phyloP scores from a whole-genome alignment of 164 flowering plant genomes.

The Vitis labrusca region DNA sequence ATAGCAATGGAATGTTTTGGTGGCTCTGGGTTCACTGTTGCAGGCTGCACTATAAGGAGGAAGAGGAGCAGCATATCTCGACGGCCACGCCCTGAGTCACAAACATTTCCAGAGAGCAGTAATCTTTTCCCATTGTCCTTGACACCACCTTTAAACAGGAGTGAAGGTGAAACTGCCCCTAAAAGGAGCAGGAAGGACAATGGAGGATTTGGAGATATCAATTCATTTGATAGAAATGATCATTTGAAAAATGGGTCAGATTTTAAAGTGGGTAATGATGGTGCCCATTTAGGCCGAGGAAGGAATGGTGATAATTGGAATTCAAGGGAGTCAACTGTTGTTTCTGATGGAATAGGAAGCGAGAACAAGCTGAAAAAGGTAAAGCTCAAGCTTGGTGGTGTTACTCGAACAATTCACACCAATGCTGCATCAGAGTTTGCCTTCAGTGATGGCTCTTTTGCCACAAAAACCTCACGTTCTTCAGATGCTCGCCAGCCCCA shows the following conservation, averaged over 20 bases:
- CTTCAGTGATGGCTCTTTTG: constrained; percentile 21
- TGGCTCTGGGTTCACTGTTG: constrained; percentile 28
- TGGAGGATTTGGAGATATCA: too few species aligned
- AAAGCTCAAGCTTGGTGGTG: constrained; percentile 73
- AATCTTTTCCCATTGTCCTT: constrained; percentile 30
- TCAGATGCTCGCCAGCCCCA: constrained; percentile 29
- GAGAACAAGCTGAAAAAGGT: constrained; percentile 56
- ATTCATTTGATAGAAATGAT: too few species aligned
- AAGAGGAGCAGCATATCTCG: constrained; percentile 47
- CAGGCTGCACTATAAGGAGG: constrained; percentile 30
- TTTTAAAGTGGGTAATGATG: too few species aligned
- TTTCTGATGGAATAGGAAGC: constrained; percentile 30
- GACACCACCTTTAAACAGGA: constrained; percentile 18
- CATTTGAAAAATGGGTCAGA: too few species aligned
- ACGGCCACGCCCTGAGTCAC: constrained; percentile 49
- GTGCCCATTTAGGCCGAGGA: constrained; percentile 17
- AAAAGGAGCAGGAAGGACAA: too few species aligned
- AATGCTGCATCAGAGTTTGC: constrained; percentile 28
- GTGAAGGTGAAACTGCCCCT: not conserved
- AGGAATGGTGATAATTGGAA: constrained; percentile 16
- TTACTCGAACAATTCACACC: constrained; percentile 61
- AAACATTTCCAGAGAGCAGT: constrained; percentile 19
- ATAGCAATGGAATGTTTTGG: constrained; percentile 44
- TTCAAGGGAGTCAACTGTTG: constrained; percentile 5
- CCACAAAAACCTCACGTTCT: constrained; percentile 20